These are phyloP conservation scores for Pycnococcus provasolii DNA, from an alignment of 139 green algal species.

Conservation along the genomic window DNA sequence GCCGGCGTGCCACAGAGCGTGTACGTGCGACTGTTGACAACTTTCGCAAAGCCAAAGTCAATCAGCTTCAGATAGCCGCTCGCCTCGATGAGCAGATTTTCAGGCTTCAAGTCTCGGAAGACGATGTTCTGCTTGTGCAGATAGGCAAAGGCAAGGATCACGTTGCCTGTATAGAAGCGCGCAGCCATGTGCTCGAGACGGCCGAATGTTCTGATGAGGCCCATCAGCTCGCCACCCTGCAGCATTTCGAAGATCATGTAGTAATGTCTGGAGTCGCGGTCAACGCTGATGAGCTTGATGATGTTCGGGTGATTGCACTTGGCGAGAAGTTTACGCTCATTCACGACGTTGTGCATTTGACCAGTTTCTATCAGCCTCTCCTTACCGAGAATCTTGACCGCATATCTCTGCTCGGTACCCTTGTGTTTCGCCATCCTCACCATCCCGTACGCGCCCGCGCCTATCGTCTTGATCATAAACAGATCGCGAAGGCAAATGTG, in stretches of 20 bases:
- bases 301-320: not conserved
- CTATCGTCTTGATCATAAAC: no score
- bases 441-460: no score
- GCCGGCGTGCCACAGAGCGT: constrained; percentile 30
- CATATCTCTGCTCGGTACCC: not conserved
- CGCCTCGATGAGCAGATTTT: constrained; percentile 28
- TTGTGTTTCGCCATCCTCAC: no score
- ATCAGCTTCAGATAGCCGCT: constrained; percentile 22
- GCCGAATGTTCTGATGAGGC: not conserved
- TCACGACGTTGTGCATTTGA: not conserved
- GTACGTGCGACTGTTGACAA: constrained; percentile 24
- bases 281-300: not conserved
- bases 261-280: not conserved
- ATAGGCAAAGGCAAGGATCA: constrained; percentile 87
- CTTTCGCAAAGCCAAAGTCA: constrained; percentile 31
- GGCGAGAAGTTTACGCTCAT: not conserved
- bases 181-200: not conserved
- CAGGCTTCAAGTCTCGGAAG: constrained; percentile 56
- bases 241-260: not conserved
- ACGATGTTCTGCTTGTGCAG: constrained; percentile 84
- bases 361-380: not conserved
- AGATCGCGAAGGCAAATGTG: no score
- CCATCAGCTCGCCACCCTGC: not conserved
- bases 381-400: not conserved
- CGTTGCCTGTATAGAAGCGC: constrained; percentile 15